phyloP scores from a whole-genome alignment of 2,329 filamentous ascomycete species.

The Colletotrichum sp. region DNA sequence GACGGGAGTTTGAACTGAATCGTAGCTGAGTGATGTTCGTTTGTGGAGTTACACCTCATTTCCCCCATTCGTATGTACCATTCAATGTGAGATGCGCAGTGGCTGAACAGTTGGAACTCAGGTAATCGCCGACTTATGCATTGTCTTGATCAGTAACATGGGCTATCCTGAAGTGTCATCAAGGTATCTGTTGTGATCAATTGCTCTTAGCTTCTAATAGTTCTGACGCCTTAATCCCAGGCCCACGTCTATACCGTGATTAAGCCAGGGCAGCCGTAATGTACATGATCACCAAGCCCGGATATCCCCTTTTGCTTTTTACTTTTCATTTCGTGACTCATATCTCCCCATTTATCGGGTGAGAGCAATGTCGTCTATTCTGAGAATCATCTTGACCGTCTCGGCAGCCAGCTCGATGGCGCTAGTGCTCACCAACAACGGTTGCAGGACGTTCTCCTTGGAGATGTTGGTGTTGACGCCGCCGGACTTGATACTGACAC shows the following conservation, averaged over 20 bases:
- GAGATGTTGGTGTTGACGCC: constrained; percentile 97
- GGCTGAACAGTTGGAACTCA: not conserved
- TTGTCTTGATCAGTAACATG: not conserved
- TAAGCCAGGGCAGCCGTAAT: constrained; percentile 18
- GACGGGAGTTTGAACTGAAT: not conserved
- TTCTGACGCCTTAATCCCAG: constrained; percentile 18
- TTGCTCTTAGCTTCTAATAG: constrained; percentile 22
- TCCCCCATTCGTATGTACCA: not conserved
- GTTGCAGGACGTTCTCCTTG: constrained; percentile 96
- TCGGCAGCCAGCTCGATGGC: constrained; percentile 96
- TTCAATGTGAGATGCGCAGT: not conserved
- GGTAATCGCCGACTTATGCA: not conserved
- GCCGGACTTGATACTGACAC: constrained; percentile 97
- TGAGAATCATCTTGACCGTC: constrained; percentile 93
- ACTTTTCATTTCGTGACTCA: constrained; percentile 19
- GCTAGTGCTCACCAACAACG: constrained; percentile 94
- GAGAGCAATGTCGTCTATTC: constrained; percentile 71
- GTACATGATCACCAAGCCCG: constrained; percentile 21
- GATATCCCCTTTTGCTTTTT: constrained; percentile 17
- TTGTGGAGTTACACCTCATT: not conserved
- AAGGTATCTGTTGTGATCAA: constrained; percentile 22
- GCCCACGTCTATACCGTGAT: constrained; percentile 20
- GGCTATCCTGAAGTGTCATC: constrained; percentile 4
- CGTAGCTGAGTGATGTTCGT: not conserved
- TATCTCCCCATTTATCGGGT: constrained; percentile 48